Conservation (phyloP, 2,329 filamentous ascomycete species). For the Exserohilum turcica region DNA sequence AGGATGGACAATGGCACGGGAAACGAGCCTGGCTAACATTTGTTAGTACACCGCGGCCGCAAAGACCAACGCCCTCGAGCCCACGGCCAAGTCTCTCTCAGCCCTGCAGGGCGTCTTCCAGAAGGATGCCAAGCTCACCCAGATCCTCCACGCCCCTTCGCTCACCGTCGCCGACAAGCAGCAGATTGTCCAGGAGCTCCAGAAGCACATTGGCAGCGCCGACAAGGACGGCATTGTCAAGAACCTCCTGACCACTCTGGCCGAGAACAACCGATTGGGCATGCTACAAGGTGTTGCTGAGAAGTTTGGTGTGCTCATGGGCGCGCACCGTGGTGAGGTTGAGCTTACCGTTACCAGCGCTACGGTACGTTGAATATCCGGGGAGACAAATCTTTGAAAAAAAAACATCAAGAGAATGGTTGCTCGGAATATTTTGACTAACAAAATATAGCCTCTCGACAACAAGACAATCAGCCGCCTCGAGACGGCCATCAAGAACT, state of each 20-base stretch:
- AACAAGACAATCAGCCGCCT: constrained; percentile 82
- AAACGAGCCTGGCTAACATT: constrained; percentile 30
- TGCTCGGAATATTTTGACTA: constrained; percentile 11
- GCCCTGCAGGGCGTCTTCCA: constrained; percentile 73
- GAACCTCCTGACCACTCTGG: constrained; percentile 89
- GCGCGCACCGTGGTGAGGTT: constrained; percentile 87
- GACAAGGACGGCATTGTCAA: constrained; percentile 81
- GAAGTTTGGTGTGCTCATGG: constrained; percentile 88
- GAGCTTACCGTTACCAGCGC: constrained; percentile 92
- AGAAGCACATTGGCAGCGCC: constrained; percentile 74
- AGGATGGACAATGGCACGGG: constrained; percentile 23
- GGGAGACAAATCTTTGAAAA: background rate
- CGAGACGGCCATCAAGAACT: constrained; percentile 87
- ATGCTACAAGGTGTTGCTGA: constrained; percentile 79
- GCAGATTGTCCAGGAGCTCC: constrained; percentile 82
- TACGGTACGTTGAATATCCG: constrained; percentile 63
- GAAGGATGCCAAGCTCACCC: constrained; percentile 79
- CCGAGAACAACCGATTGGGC: constrained; percentile 93
- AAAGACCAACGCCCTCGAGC: constrained; percentile 85
- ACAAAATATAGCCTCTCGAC: constrained; percentile 72
- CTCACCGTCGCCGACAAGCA: constrained; percentile 80
- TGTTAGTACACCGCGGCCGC: constrained; percentile 89
- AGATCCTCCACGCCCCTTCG: constrained; percentile 79
- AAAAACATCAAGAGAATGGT: background rate
- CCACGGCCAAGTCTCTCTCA: constrained; percentile 78